These are phyloP conservation scores for Cercospora zeae-maydis DNA, from an alignment of 2,329 filamentous ascomycete genomes.

Conservation along the genomic window DNA sequence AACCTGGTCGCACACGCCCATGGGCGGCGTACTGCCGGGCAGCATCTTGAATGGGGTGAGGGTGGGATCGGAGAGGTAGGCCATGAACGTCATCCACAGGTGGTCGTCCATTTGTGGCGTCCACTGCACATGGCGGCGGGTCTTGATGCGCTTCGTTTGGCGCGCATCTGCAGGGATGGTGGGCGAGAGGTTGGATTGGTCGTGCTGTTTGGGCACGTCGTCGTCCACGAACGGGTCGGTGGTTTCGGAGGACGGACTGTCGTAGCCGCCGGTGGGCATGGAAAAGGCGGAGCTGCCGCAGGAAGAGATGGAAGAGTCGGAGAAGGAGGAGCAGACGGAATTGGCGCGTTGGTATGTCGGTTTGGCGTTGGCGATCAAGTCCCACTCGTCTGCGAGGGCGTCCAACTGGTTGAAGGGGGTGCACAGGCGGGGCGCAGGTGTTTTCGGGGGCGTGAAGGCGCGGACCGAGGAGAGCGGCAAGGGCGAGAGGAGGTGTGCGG, in stretches of 20 bases:
- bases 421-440: conserved; percentile 39
- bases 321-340: conserved; percentile 57
- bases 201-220: conserved; percentile 25
- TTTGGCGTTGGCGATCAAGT: conserved; percentile 32
- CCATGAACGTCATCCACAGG: conserved; percentile 63
- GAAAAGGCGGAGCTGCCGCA: conserved; percentile 52
- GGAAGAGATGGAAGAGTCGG: conserved; percentile 61
- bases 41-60: conserved; percentile 66
- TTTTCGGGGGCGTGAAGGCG: conserved; percentile 48
- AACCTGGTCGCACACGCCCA: conserved; percentile 62
- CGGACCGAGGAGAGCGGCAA: conserved; percentile 34
- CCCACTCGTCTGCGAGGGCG: conserved; percentile 33
- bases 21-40: conserved; percentile 59
- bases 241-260: conserved; percentile 58
- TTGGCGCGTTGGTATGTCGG: conserved; percentile 49
- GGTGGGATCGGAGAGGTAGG: conserved; percentile 62
- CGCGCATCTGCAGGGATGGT: conserved; percentile 26
- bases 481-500: conserved; percentile 44
- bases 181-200: conserved; percentile 27
- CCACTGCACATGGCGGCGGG: conserved; percentile 47
- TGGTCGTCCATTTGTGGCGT: conserved; percentile 63
- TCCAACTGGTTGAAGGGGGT: conserved; percentile 27
- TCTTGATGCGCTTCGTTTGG: conserved; percentile 44
- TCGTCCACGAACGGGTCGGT: conserved; percentile 52
- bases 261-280: conserved; percentile 50